phyloP scores from a whole-genome alignment of 2,329 filamentous ascomycete genomes.

The Penicillium sp. region DNA sequence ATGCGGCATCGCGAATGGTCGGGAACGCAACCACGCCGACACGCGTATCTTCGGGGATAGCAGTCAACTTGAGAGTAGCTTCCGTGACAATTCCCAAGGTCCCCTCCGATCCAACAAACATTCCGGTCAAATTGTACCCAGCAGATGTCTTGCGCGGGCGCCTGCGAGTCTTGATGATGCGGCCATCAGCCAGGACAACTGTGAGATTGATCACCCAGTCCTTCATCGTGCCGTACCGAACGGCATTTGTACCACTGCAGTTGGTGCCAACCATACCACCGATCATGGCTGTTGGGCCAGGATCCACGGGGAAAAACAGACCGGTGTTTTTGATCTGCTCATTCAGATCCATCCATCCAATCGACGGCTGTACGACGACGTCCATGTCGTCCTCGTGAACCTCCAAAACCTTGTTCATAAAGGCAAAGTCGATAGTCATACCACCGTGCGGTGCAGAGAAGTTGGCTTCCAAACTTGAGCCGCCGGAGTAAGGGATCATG shows the following conservation, averaged over 20 bases:
- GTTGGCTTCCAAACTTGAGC: conserved; percentile 81
- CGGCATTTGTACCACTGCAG: conserved; percentile 58
- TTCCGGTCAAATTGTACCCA: conserved; percentile 64
- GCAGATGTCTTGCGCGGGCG: conserved; percentile 65
- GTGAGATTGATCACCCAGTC: conserved; percentile 69
- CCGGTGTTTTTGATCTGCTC: conserved; percentile 65
- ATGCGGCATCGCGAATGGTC: conserved; percentile 57
- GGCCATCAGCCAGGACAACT: conserved; percentile 64
- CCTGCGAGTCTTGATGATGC: conserved; percentile 55
- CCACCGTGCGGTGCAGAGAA: conserved; percentile 83
- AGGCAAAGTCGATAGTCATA: conserved; percentile 80
- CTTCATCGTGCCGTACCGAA: conserved; percentile 69
- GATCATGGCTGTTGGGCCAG: conserved; percentile 59
- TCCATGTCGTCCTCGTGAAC: conserved; percentile 88
- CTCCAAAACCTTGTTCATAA: conserved; percentile 76
- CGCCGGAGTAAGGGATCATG: conserved; percentile 81
- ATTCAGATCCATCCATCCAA: conserved; percentile 90
- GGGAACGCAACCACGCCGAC: conserved; percentile 61
- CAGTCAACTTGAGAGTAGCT: conserved; percentile 62
- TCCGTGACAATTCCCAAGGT: conserved; percentile 68
- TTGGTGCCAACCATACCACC: conserved; percentile 63
- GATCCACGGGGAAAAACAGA: conserved; percentile 87
- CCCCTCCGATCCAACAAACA: conserved; percentile 67
- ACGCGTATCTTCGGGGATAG: conserved; percentile 58
- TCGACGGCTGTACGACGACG: conserved; percentile 81